Evolutionary conservation across 192 early-diverging fungal genomes (phyloP).

Genomic region (Podochytrium sp.): DNA sequence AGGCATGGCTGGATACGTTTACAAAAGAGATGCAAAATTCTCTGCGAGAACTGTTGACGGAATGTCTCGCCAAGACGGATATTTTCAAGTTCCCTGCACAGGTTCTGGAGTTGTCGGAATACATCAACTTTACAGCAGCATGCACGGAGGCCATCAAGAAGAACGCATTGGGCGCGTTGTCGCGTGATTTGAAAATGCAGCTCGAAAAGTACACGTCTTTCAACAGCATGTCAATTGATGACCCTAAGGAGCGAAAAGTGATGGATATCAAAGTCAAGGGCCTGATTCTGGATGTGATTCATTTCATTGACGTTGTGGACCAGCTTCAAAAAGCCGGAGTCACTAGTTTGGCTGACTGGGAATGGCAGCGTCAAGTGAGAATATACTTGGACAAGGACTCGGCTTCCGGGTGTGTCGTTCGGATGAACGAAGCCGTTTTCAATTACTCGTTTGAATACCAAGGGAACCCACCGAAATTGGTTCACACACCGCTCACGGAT

Average conservation of each 20-base stretch:
- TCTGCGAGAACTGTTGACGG: conserved; percentile 36
- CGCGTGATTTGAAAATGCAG: conserved; percentile 40
- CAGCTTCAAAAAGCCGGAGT: conserved; percentile 49
- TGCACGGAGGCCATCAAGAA: conserved; percentile 46
- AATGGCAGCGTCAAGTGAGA: conserved; percentile 57
- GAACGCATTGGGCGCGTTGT: conserved; percentile 31
- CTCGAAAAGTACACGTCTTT: conserved; percentile 59
- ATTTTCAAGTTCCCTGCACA: conserved; percentile 59
- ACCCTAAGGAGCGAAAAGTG: conserved; percentile 43
- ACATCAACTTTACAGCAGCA: conserved; percentile 56
- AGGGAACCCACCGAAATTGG: conserved; percentile 60
- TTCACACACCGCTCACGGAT: conserved; percentile 64
- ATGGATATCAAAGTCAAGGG: conserved; percentile 57
- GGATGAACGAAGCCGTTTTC: conserved; percentile 59
- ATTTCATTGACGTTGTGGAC: conserved; percentile 60
- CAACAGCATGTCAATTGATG: conserved; percentile 46
- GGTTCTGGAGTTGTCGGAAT: conserved; percentile 51
- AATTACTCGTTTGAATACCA: conserved; percentile 67
- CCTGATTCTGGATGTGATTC: conserved; percentile 62
- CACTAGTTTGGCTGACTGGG: conserved; percentile 45
- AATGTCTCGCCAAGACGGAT: conserved; percentile 49
- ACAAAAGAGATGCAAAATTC: conserved; percentile 57
- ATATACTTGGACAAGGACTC: conserved; percentile 50
- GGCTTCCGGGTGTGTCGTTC: conserved; percentile 41
- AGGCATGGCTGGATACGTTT: conserved; percentile 57